A percentile compares a stretch with the other conserved stretches of the same genome.
Evolutionary conservation across 2,329 filamentous ascomycete species (phyloP).

Genomic region (Colletotrichum costaricense): DNA sequence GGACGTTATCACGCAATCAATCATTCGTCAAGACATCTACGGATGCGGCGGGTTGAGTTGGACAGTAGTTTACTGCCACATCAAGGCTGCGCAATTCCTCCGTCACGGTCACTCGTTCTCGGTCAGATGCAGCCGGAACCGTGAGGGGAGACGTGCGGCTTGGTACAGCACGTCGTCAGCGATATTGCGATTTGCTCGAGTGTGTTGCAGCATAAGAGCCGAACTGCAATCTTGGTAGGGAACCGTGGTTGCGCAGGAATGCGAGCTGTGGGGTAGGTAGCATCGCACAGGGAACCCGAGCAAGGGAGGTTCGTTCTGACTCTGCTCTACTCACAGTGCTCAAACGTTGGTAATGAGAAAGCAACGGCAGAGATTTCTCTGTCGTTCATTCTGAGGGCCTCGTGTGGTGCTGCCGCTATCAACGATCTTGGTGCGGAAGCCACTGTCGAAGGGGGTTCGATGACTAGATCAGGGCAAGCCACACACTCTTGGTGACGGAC

Average conservation of each 20-base stretch:
- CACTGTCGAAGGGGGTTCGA: background rate
- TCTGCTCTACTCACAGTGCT: background rate
- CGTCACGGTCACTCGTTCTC: background rate
- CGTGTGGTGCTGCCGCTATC: background rate
- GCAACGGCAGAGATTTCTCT: background rate
- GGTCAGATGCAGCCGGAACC: background rate
- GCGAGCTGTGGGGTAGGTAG: constrained; percentile 30
- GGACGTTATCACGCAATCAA: background rate
- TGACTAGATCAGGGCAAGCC: constrained; percentile 20
- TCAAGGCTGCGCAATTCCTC: background rate
- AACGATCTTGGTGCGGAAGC: background rate
- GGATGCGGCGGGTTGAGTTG: background rate
- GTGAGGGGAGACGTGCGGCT: background rate
- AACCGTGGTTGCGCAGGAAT: constrained; percentile 9
- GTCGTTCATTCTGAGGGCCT: background rate
- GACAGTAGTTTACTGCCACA: background rate
- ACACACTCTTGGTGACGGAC: constrained; percentile 5
- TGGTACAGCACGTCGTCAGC: background rate
- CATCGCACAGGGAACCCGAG: constrained; percentile 22
- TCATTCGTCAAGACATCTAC: background rate
- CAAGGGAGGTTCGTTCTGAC: constrained; percentile 5
- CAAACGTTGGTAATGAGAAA: constrained; percentile 8
- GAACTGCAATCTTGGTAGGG: background rate
- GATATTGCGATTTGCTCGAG: background rate
- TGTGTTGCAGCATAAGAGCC: background rate